Base-by-base conservation (phyloP, 345 rosid genomes). In the Populus simonii region DNA sequence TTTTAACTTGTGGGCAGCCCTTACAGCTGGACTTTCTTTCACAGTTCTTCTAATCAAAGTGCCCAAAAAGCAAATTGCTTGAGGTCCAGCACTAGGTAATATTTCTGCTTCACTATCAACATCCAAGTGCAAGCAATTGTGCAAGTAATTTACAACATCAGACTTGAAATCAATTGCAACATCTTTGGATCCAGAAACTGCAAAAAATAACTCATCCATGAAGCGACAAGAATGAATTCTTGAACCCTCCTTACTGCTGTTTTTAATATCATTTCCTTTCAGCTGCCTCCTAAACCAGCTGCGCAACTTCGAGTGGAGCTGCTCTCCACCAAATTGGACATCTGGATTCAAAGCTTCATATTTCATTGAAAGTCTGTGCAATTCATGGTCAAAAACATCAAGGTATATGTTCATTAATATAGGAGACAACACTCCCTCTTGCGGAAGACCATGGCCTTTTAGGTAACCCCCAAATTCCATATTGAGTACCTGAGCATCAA, bases 361-460 rank as follows among this genome's bases (percentile, higher is more conserved):
- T 78, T 78, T 90, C 95, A 94, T 83, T 7, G 93, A 89, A 78
- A 93, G 84, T 80, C 93, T 85, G 74, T 85, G 89, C 82, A 89
- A 84, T 77, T 94, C 98, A 27, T 55, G 86, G 83, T 94, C 98
- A 70, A 92, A 82, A 29, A 72, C 79, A 82, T 89, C 92, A 63
- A 94, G 95, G 84, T 94, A 93, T 77, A 94, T 88, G 82, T 92
- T 94, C 83, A 92, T 88, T 76, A 94, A 81, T 66, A 94, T 84
- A 66, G 97, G 92, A 70, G 90, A 94, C 83, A 94, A 69, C 59
- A 89, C 81, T 72, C 98, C 98, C 88, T 94, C 97, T 76, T 94
- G 98, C 29, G 98, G 98, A 80, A 94, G 97, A 80, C 98, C 97
- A 77, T 94, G 95, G 45, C 97, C 95, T 86, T 94, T 94, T 33